Conservation (phyloP, 345 rosid genomes). For the Hibiscus syriacus region DNA sequence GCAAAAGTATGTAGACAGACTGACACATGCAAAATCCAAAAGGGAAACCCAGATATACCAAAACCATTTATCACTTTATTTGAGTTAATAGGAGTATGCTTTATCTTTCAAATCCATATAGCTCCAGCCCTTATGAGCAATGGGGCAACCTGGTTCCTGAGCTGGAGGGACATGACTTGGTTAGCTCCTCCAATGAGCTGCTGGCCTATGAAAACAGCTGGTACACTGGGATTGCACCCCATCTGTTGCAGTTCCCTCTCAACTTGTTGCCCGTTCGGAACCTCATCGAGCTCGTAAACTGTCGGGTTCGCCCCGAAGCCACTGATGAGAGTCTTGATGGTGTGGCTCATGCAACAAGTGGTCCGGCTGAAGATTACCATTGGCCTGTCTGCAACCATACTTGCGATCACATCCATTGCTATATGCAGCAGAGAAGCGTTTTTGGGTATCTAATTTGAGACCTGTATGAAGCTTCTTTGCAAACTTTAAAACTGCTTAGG, state of each 20-base stretch:
- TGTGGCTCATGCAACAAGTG: conserved; percentile 65
- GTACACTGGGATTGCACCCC: conserved; percentile 56
- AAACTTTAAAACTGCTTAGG: conserved; percentile 1
- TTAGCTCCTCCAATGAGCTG: conserved; percentile 66
- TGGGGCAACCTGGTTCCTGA: conserved; percentile 54
- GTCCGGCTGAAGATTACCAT: conserved; percentile 81
- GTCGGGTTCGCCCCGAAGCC: conserved; percentile 75
- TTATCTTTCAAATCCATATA: conserved; percentile 53
- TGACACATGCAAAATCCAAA: neutral
- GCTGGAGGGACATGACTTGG: conserved; percentile 63
- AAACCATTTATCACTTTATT: neutral
- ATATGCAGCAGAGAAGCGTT: neutral
- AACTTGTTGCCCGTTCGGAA: conserved; percentile 41
- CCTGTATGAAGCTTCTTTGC: neutral
- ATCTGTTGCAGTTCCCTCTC: conserved; percentile 54
- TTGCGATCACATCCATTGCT: conserved; percentile 34
- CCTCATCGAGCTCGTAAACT: conserved; percentile 61
- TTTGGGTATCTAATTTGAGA: neutral
- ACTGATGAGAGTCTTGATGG: conserved; percentile 49
- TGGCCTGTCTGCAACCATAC: conserved; percentile 55
- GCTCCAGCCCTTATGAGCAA: conserved; percentile 74
- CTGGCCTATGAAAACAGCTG: conserved; percentile 78
- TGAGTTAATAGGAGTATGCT: neutral
- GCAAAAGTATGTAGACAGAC: neutral
- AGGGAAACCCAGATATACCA: neutral